Evolutionary conservation across 129 eudicot species (phyloP).

Genomic region (Sambucus nigra): DNA sequence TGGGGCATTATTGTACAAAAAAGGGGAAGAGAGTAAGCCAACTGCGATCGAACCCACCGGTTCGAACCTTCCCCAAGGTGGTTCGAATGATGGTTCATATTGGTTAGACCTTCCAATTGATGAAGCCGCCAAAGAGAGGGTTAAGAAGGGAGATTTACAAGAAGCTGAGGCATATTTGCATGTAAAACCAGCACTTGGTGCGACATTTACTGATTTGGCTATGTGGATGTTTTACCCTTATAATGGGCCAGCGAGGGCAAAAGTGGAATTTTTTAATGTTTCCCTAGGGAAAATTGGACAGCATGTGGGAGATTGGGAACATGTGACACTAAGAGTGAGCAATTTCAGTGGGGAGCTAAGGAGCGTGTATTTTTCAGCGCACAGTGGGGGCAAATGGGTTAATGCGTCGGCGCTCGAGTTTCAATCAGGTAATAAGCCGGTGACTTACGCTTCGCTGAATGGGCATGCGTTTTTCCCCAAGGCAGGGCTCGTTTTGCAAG

Average conservation of each 20-base stretch:
- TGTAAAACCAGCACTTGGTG: slow-evolving; percentile 69
- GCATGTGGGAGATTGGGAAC: slow-evolving; percentile 92
- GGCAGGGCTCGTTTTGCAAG: slow-evolving; percentile 47
- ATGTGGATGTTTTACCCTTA: slow-evolving; percentile 85
- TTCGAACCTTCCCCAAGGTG: slow-evolving; percentile 76
- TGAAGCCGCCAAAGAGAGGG: slow-evolving; percentile 27
- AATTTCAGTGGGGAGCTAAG: slow-evolving; percentile 57
- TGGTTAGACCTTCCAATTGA: slow-evolving; percentile 70
- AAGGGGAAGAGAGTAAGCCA: slow-evolving; percentile 50
- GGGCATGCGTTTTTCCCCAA: slow-evolving; percentile 69
- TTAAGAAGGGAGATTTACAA: slow-evolving; percentile 51
- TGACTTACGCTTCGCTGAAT: slow-evolving; percentile 50
- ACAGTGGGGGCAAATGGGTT: slow-evolving; percentile 50
- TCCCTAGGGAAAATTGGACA: slow-evolving; percentile 59
- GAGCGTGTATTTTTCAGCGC: slow-evolving; percentile 51
- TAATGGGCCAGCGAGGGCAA: slow-evolving; percentile 64
- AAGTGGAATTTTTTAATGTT: slow-evolving; percentile 37
- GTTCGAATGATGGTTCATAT: slow-evolving; percentile 47
- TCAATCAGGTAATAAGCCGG: slow-evolving; percentile 44
- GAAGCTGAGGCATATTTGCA: slow-evolving; percentile 34
- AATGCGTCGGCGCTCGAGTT: slow-evolving; percentile 37
- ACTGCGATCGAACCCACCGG: slow-evolving; percentile 34
- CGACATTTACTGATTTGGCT: slow-evolving; percentile 59
- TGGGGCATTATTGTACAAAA: slow-evolving; percentile 62
- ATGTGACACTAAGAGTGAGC: slow-evolving; percentile 66